A percentile compares a stretch with the other conserved stretches of the same genome.
These are phyloP conservation scores for Eucalyptus viminalis DNA, from an alignment of 345 rosid genomes.

Conservation along the genomic window DNA sequence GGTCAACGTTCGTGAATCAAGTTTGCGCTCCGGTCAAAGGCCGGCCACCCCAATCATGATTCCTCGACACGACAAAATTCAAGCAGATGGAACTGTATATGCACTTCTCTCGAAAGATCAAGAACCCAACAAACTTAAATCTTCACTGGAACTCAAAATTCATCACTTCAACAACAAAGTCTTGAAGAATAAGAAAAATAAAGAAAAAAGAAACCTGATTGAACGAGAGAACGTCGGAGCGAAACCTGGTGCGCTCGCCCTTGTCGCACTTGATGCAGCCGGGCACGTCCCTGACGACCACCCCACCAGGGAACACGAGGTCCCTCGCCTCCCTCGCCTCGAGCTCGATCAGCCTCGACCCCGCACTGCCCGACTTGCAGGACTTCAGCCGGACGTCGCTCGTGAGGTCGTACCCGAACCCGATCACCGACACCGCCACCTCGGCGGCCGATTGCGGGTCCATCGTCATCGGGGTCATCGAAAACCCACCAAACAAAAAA, in stretches of 20 bases:
- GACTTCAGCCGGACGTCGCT: constrained; percentile 46
- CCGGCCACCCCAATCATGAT: background rate
- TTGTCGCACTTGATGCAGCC: constrained; percentile 79
- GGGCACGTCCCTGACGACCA: constrained; percentile 50
- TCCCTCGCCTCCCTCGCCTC: constrained; percentile 30
- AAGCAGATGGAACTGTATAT: background rate
- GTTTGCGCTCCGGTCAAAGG: background rate
- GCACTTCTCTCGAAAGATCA: background rate
- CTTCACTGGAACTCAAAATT: background rate
- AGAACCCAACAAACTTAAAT: background rate
- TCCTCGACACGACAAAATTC: background rate
- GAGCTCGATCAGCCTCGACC: constrained; percentile 46
- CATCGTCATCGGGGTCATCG: background rate
- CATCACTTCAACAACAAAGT: background rate
- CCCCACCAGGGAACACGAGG: constrained; percentile 65
- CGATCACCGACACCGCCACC: constrained; percentile 79
- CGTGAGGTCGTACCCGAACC: constrained; percentile 66
- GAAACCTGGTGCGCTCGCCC: constrained; percentile 80
- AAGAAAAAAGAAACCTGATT: constrained; percentile 36
- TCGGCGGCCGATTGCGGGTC: constrained; percentile 73
- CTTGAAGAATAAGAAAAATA: background rate
- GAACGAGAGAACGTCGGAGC: constrained; percentile 77
- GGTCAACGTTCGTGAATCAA: background rate
- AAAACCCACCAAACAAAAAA: background rate
- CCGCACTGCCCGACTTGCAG: constrained; percentile 38